Conservation (phyloP, 2,329 filamentous ascomycete species). For the Diaporthe humulicola region DNA sequence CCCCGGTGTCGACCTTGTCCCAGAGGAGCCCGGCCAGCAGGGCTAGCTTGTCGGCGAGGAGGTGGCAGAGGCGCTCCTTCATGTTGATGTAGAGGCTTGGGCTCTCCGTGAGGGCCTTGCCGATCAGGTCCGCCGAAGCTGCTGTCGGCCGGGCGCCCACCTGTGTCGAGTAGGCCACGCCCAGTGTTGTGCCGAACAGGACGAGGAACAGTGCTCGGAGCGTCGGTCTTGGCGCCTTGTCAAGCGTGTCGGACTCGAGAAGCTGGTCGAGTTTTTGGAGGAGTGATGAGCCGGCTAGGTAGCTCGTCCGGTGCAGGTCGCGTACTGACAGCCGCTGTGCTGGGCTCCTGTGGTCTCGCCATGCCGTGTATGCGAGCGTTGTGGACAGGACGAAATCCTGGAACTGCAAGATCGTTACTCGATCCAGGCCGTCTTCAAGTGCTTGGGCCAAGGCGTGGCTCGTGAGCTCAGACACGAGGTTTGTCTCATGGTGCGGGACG, state of each 20-base stretch:
- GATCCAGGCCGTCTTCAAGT: conserved; percentile 2
- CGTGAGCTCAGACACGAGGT: conserved; percentile 12
- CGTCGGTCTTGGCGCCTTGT: background rate
- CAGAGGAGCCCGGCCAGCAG: background rate
- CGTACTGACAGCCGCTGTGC: conserved; percentile 4
- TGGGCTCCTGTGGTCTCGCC: conserved; percentile 11
- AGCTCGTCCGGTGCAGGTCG: conserved; percentile 6
- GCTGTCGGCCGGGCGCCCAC: background rate
- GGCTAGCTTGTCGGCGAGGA: conserved; percentile 10
- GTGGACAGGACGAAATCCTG: conserved; percentile 25
- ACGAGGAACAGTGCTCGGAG: conserved; percentile 12
- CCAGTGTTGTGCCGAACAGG: conserved; percentile 21
- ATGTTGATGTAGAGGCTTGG: background rate
- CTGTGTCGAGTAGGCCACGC: conserved; percentile 16
- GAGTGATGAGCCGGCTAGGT: conserved; percentile 22
- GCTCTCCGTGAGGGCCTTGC: background rate
- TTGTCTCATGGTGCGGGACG: background rate
- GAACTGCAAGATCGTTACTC: background rate
- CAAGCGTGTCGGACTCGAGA: background rate
- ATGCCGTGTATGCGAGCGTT: conserved; percentile 26
- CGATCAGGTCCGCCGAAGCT: background rate
- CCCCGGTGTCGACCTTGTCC: background rate
- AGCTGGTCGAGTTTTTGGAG: conserved; percentile 24
- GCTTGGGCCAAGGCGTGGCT: background rate
- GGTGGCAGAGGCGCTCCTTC: conserved; percentile 29